Base-by-base conservation (phyloP, 2,329 filamentous ascomycete species). In the Colletotrichum lentis region DNA sequence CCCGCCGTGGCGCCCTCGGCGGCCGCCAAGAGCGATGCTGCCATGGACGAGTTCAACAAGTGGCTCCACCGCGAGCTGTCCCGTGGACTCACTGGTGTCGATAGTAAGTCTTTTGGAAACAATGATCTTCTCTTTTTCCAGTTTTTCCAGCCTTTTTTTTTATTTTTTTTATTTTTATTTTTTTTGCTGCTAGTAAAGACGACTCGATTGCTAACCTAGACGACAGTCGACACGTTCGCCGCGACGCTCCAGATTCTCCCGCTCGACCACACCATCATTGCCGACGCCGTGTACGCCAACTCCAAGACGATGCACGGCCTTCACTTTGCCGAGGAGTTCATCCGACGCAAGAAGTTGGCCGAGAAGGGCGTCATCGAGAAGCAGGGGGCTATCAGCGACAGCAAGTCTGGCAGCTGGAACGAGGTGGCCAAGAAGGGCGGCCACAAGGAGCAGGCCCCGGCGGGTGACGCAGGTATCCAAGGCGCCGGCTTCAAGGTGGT, bases 401-500 rank as follows among this genome's bases (percentile, higher is more conserved):
- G 82, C 70, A 76, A 84, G 75, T 64, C 78, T 73, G 70, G 82
- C 78, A 69, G 82, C 78, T 99, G 96, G 96, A 97, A 86, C 73
- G 96, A 98, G 81, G 96, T 99, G 60, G 96, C 96, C 1, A 98
- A 98, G 89, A 97, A 97, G 85, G 91, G 91, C 56, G 80, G 82
- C 62, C 81, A 82, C 64, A 83, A 82, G 69, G 85, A 85, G 39
- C 82, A 55, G 78, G 81, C 73, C 77, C 77, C 76, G 78, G 74
- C 79, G 73, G 74, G 74, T 16, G 74, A 79, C 12, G 73, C 78
- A 7, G 71, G 47, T 37, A 76, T 80, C n/a, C 77, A 81, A 50
- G 86, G 84, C 27, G 85, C 90, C 11, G 88, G 87, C 57, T 98
- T 97, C 83, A 96, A 96, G 84, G 92, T 98, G 61, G 95, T 98